These are phyloP conservation scores for Selenicereus undatus DNA, from an alignment of 148 eudicot species.

Conservation along the genomic window DNA sequence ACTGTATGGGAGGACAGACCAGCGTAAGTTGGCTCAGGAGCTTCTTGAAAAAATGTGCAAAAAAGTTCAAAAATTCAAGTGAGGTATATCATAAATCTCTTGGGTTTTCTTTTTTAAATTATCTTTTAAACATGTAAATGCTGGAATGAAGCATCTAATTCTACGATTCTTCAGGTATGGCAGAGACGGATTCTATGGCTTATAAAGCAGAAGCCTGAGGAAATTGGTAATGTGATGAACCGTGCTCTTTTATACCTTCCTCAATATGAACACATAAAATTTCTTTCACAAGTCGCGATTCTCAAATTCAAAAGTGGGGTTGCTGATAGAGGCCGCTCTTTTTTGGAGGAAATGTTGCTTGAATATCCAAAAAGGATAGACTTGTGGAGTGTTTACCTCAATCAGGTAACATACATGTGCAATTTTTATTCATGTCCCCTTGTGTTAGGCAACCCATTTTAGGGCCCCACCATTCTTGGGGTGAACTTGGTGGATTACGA, in stretches of 20 bases:
- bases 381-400: conserved; percentile 85
- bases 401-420: conserved; percentile 49
- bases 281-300: conserved; percentile 66
- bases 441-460: neutral
- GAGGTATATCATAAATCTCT: conserved; percentile 46
- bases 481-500: neutral
- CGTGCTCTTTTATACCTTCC: conserved; percentile 80
- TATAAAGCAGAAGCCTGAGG: conserved; percentile 55
- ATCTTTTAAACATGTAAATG: neutral
- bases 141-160: conserved; percentile 10
- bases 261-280: conserved; percentile 67
- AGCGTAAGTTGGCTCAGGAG: conserved; percentile 64
- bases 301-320: conserved; percentile 67
- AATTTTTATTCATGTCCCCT: neutral
- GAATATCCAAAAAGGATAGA: conserved; percentile 78
- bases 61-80: conserved; percentile 72
- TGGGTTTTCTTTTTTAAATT: neutral
- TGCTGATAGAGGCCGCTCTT: conserved; percentile 72
- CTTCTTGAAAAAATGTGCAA: conserved; percentile 79
- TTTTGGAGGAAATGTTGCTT: conserved; percentile 57
- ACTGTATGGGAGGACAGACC: conserved; percentile 81
- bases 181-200: conserved; percentile 66
- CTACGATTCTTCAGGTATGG: conserved; percentile 57
- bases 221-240: conserved; percentile 48
- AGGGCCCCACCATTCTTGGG: neutral